Percentiles rank a stretch among this genome's conserved stretches.
These are phyloP conservation scores for Cunninghamia lanceolata DNA, from an alignment of 75 land plant species.

Conservation along the genomic window DNA sequence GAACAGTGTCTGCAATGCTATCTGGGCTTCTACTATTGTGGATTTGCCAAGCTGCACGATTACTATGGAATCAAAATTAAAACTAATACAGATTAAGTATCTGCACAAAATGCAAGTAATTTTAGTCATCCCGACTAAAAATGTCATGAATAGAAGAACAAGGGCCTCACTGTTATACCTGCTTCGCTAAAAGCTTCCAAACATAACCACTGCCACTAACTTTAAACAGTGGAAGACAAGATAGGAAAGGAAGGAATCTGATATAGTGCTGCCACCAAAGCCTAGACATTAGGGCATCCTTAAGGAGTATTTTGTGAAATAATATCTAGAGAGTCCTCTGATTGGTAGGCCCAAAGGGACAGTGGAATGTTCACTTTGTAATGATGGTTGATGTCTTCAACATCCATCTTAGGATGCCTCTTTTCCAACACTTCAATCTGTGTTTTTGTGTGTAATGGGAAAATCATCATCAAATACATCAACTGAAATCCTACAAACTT, in stretches of 20 bases:
- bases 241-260: background rate
- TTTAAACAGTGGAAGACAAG: background rate
- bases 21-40: background rate
- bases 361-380: background rate
- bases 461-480: too few species aligned
- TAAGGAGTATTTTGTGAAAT: background rate
- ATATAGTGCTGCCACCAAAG: conserved; percentile 9
- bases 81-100: background rate
- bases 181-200: background rate
- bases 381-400: background rate
- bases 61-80: background rate
- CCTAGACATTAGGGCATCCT: background rate
- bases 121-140: background rate
- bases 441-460: background rate
- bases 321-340: background rate
- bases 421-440: background rate
- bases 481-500: too few species aligned
- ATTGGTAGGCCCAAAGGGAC: background rate
- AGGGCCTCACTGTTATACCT: background rate
- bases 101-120: background rate
- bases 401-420: background rate
- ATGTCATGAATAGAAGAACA: background rate
- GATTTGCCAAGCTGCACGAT: background rate
- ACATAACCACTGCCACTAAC: background rate
- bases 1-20: background rate